Percentiles rank a stretch among this genome's conserved stretches.
Evolutionary conservation across 148 eudicot species (phyloP).

Genomic region (Cornus controversa): DNA sequence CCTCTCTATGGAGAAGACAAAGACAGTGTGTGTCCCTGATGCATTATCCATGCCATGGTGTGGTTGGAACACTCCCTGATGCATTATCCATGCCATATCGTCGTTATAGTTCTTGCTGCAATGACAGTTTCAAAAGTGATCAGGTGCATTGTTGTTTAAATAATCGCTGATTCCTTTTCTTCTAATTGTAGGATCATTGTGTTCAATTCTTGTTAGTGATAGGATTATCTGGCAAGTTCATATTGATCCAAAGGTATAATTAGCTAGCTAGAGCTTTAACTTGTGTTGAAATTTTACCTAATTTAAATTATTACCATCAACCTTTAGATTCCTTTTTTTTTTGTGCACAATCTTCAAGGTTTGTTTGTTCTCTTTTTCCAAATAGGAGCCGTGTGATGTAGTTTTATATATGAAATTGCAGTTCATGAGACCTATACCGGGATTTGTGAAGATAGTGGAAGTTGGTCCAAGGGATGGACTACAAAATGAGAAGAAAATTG

Average conservation of each 20-base stretch:
- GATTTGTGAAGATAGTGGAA: conserved; percentile 85
- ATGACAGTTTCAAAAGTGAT: conserved; percentile 17
- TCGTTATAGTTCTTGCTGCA: conserved; percentile 28
- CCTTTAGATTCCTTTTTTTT: not conserved
- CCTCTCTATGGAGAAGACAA: conserved; percentile 12
- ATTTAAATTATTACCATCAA: not conserved
- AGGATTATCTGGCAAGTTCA: not conserved
- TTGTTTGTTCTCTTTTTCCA: not conserved
- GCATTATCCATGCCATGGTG: conserved; percentile 14
- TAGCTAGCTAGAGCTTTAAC: not conserved
- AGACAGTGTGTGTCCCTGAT: conserved; percentile 14
- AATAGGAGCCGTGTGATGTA: conserved; percentile 7
- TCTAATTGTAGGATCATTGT: not conserved
- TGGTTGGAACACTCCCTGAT: conserved; percentile 14
- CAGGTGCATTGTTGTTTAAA: conserved; percentile 15
- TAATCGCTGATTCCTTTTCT: not conserved
- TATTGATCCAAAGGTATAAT: not conserved
- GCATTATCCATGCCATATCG: conserved; percentile 18
- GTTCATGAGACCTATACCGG: conserved; percentile 60
- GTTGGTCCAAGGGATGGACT: conserved; percentile 97
- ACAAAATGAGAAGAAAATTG: conserved; percentile 81
- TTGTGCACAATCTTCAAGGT: not conserved
- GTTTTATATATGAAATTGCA: conserved; percentile 40
- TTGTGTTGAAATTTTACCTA: not conserved
- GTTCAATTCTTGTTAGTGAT: not conserved